Percentiles rank a stretch among this genome's conserved stretches.
These are phyloP conservation scores for Haematococcus lacustris DNA, from an alignment of 139 green algal genomes.

Conservation along the genomic window DNA sequence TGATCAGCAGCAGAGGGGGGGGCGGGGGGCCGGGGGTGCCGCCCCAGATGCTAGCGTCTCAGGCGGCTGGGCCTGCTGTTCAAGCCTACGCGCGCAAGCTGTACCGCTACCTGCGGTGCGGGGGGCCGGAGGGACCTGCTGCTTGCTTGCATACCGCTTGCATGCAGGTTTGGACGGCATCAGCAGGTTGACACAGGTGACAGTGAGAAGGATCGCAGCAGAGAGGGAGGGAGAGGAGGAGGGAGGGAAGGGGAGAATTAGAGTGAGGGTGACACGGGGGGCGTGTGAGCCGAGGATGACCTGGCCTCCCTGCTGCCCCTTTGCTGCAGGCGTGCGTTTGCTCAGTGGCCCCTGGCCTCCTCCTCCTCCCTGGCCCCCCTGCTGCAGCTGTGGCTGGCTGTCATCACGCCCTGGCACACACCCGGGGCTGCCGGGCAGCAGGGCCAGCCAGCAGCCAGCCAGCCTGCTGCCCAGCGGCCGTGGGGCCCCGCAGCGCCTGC, in stretches of 20 bases:
- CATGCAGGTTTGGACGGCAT: not conserved
- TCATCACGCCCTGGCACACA: slow-evolving; percentile 51
- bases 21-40: slow-evolving; percentile 10
- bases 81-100: slow-evolving; percentile 57
- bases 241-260: not conserved
- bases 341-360: slow-evolving; percentile 47
- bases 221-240: not conserved
- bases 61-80: slow-evolving; percentile 15
- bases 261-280: not conserved
- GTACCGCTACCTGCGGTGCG: slow-evolving; percentile 56
- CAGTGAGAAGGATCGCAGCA: not conserved
- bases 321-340: slow-evolving; percentile 35
- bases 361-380: slow-evolving; percentile 39
- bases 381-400: slow-evolving; percentile 49
- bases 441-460: no score
- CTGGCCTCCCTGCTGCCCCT: no score
- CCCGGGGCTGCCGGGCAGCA: no score
- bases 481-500: no score
- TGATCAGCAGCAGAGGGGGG: not conserved
- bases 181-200: not conserved
- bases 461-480: no score
- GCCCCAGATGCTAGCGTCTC: slow-evolving; percentile 11
- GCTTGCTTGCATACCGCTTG: not conserved
- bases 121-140: not conserved
- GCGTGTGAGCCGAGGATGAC: not conserved